Evolutionary conservation across 2,329 filamentous ascomycete species (phyloP).

Genomic region (Fusarium pseudonygamai): DNA sequence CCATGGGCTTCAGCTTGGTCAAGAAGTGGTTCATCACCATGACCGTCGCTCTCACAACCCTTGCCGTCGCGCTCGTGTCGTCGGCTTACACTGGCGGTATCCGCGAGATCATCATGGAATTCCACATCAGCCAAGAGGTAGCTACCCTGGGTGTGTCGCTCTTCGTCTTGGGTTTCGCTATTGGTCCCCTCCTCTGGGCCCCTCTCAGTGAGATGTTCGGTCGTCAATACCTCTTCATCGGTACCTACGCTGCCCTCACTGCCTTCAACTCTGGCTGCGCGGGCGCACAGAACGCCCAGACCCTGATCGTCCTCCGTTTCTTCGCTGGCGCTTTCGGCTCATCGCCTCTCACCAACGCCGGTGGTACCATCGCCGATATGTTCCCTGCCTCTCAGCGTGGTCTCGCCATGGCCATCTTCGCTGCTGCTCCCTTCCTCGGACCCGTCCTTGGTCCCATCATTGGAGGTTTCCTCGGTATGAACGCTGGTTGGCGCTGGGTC

Average conservation of each 20-base stretch:
- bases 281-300: conserved; percentile 75
- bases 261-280: conserved; percentile 81
- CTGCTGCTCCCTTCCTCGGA: conserved; percentile 78
- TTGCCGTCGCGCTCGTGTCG: conserved; percentile 31
- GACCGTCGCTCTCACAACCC: conserved; percentile 26
- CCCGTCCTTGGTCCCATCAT: conserved; percentile 61
- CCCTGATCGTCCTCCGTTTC: conserved; percentile 74
- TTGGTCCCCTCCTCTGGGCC: conserved; percentile 78
- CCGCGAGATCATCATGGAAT: conserved; percentile 24
- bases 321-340: conserved; percentile 84
- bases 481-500: conserved; percentile 79
- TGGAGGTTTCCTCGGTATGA: conserved; percentile 77
- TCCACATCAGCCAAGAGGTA: conserved; percentile 30
- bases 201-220: conserved; percentile 79
- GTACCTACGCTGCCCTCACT: conserved; percentile 73
- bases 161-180: conserved; percentile 53
- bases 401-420: conserved; percentile 84
- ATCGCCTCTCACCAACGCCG: conserved; percentile 56
- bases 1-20: conserved; percentile 22
- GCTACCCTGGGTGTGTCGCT: conserved; percentile 34
- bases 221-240: conserved; percentile 64
- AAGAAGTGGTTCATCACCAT: conserved; percentile 38
- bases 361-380: conserved; percentile 79
- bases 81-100: conserved; percentile 34
- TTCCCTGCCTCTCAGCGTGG: conserved; percentile 82